Percentiles rank a stretch among this genome's conserved stretches.
These are phyloP conservation scores for Drechslerella stenobrocha DNA, from an alignment of 2,329 filamentous ascomycete species.

Conservation along the genomic window DNA sequence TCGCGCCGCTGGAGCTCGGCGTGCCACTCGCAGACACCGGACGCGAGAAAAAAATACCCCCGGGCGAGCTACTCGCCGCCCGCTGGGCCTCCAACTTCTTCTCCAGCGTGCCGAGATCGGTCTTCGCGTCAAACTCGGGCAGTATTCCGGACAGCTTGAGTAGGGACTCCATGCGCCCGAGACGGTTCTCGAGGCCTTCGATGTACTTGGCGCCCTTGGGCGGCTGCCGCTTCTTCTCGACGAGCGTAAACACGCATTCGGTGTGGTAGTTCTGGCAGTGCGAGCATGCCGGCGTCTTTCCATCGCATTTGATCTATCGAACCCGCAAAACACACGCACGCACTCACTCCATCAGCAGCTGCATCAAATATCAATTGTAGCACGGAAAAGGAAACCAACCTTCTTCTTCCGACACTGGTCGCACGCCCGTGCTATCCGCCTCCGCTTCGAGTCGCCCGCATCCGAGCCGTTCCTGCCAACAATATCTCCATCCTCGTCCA, in stretches of 20 bases:
- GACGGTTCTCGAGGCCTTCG: constrained; percentile 78
- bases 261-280: constrained; percentile 99
- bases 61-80: constrained; percentile 63
- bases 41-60: constrained; percentile 59
- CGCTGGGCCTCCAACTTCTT: constrained; percentile 77
- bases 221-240: constrained; percentile 97
- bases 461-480: constrained; percentile 11
- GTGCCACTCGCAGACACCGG: constrained; percentile 54
- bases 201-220: constrained; percentile 95
- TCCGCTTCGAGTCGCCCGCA: constrained; percentile 24
- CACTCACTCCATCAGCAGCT: too few species aligned
- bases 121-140: constrained; percentile 78
- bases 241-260: constrained; percentile 94
- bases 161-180: constrained; percentile 80
- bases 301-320: constrained; percentile 75
- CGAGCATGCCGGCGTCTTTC: constrained; percentile 82
- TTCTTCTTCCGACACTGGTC: constrained; percentile 83
- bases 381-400: too few species aligned
- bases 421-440: constrained; percentile 75
- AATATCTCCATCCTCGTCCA: background rate
- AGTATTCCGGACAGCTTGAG: constrained; percentile 69
- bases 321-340: too few species aligned
- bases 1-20: constrained; percentile 58
- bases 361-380: too few species aligned
- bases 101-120: constrained; percentile 69